Conservation (phyloP, 306 rosid genomes). For the Morella rubra region DNA sequence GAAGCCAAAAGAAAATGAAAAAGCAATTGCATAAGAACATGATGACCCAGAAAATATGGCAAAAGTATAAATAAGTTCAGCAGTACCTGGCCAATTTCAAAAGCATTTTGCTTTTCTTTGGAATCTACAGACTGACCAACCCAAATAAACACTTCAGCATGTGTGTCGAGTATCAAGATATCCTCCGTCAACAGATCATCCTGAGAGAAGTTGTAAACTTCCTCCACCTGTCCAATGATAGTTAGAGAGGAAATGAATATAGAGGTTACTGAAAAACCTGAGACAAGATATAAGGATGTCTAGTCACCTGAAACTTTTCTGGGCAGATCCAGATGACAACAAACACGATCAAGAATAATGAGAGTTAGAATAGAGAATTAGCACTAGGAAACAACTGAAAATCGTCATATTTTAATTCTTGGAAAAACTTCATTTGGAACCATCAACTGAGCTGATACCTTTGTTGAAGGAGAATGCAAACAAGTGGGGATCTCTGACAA, state of each 20-base stretch:
- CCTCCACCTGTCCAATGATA: conserved; percentile 66
- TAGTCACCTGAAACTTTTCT: conserved; percentile 94
- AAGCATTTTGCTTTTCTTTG: conserved; percentile 84
- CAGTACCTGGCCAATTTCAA: conserved; percentile 80
- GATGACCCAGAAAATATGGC: conserved; percentile 8
- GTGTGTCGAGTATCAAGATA: conserved; percentile 87
- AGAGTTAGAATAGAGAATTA: conserved; percentile 40
- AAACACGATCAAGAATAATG: conserved; percentile 29
- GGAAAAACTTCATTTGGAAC: not conserved
- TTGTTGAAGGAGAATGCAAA: conserved; percentile 66
- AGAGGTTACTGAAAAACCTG: conserved; percentile 21
- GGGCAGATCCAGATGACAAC: conserved; percentile 48
- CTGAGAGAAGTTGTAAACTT: conserved; percentile 84
- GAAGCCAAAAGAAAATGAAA: conserved; percentile 19
- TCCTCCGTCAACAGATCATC: conserved; percentile 96
- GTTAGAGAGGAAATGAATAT: conserved; percentile 27
- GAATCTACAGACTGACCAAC: conserved; percentile 85
- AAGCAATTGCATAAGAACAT: conserved; percentile 7
- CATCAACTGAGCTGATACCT: conserved; percentile 50
- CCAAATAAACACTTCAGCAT: conserved; percentile 98
- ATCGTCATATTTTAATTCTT: conserved; percentile 5
- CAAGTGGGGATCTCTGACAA: conserved; percentile 85
- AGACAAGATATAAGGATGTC: conserved; percentile 3
- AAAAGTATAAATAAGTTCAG: conserved; percentile 21
- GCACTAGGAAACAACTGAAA: conserved; percentile 26